Base-by-base conservation (phyloP, 768 basidiomycete species). In the Pholiota conissans region DNA sequence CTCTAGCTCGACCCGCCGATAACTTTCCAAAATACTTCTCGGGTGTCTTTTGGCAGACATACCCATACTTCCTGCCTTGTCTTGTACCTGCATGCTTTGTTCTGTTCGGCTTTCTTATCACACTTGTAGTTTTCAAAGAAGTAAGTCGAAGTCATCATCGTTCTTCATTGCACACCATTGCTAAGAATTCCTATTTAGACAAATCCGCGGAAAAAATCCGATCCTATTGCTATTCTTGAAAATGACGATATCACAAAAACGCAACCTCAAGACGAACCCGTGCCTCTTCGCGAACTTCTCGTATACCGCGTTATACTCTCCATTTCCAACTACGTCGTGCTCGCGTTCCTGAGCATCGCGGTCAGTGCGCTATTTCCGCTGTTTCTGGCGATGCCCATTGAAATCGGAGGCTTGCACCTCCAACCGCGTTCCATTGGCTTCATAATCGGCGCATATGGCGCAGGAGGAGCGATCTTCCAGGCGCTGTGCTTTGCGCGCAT, bases 41-140 rank as follows among this genome's bases (percentile, higher is more conserved):
- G 20, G 76, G 73, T 29, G 64, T 65, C 3, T 89, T 92, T 63
- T 82, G 88, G 79, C 79, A 75, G 62, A 70, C 74, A 24, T 89
- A 87, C 67, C 90, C 90, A 1, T 92, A 92, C 70, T 90, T 92
- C 68, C 77, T 92, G 39, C 84, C 90, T 2, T 91, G 87, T 61
- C 51, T 79, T 0, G 76, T 69, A 0, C 65, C 76, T 1, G 71
- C 78, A 11, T 62, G 66, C 40, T 73, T 75, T 52, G 70, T 75
- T 22, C 63, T 74, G 10, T 37, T 74, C 0, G 63, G 73, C 1
- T 74, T 77, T 47, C 37, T 73, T 3, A 53, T 78, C 14, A 68
- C 75, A 0, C 59, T 75, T 0, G 39, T 70, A 8, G 67, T 76
- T 49, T 77, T 81, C 59, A 73, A 79, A 66, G 80, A 83, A 74